Percentiles rank a stretch among this genome's conserved stretches.
Conservation (phyloP, 75 land plant genomes). For the Cunninghamia lanceolata region DNA sequence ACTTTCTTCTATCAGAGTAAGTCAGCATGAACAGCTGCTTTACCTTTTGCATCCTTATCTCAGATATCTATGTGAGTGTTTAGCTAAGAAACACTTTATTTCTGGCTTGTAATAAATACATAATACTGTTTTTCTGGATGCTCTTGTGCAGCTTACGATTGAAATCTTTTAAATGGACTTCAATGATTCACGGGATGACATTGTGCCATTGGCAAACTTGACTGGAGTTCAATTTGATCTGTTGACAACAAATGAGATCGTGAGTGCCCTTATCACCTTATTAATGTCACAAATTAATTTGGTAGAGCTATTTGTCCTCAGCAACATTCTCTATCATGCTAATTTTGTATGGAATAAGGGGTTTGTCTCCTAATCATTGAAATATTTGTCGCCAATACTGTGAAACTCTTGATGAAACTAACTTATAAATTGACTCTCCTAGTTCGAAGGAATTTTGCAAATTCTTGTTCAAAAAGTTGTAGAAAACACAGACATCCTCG, state of each 20-base stretch:
- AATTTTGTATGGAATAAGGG: background rate
- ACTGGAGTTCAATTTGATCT: conserved; percentile 22
- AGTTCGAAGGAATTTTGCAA: background rate
- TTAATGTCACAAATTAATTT: background rate
- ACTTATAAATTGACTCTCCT: background rate
- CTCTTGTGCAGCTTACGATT: background rate
- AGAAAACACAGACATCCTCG: background rate
- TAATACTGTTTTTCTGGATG: background rate
- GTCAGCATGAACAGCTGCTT: background rate
- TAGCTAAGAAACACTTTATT: background rate
- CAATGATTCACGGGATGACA: conserved; percentile 12
- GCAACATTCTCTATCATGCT: background rate
- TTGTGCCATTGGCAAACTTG: conserved; percentile 24
- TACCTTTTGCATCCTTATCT: background rate
- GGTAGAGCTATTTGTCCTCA: background rate
- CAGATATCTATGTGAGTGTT: background rate
- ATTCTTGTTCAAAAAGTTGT: background rate
- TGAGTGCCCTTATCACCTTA: conserved; percentile 9
- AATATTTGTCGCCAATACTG: background rate
- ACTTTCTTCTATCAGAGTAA: conserved; percentile 1
- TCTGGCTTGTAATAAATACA: background rate
- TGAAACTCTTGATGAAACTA: background rate
- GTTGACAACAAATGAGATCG: conserved; percentile 21
- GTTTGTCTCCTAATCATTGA: background rate
- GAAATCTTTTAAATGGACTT: conserved; percentile 12